Conservation (phyloP, 2,329 filamentous ascomycete genomes). For the Knoxdaviesia proteae region DNA sequence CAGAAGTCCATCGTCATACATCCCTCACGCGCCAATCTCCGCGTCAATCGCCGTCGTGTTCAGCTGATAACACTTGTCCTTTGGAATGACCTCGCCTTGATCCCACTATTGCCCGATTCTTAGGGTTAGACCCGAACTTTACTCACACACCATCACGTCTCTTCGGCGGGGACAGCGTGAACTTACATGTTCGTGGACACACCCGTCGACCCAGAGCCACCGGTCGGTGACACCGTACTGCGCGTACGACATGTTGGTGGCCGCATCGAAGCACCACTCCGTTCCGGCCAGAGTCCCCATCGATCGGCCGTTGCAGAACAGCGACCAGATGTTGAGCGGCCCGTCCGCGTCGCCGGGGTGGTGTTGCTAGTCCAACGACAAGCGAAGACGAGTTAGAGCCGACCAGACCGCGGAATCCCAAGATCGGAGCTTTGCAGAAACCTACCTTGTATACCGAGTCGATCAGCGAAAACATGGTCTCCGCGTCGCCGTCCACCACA, state of each 20-base stretch:
- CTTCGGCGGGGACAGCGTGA: no score
- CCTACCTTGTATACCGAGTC: conserved; percentile 15
- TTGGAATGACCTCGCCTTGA: conserved; percentile 11
- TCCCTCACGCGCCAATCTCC: no score
- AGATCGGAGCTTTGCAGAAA: not conserved
- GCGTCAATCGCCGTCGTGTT: not conserved
- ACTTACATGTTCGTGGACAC: conserved; percentile 18
- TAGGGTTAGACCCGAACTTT: not conserved
- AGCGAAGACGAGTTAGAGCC: not conserved
- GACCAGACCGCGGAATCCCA: not conserved
- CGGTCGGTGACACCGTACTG: conserved; percentile 15
- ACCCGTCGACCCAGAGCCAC: conserved; percentile 19
- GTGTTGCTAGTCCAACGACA: conserved; percentile 13
- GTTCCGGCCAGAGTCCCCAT: conserved; percentile 14
- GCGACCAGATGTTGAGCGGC: conserved; percentile 15
- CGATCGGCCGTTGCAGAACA: conserved; percentile 16
- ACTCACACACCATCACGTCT: conserved; percentile 1
- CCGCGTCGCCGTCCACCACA: conserved; percentile 17
- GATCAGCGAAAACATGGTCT: conserved; percentile 19
- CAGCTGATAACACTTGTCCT: conserved; percentile 9
- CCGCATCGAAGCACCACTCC: conserved; percentile 16
- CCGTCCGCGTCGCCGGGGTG: conserved; percentile 15
- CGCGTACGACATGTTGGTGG: conserved; percentile 19
- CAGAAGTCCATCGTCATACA: no score
- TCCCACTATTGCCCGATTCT: conserved; percentile 11